Conservation (phyloP, 345 rosid genomes). For the Raphanus raphanistrum region DNA sequence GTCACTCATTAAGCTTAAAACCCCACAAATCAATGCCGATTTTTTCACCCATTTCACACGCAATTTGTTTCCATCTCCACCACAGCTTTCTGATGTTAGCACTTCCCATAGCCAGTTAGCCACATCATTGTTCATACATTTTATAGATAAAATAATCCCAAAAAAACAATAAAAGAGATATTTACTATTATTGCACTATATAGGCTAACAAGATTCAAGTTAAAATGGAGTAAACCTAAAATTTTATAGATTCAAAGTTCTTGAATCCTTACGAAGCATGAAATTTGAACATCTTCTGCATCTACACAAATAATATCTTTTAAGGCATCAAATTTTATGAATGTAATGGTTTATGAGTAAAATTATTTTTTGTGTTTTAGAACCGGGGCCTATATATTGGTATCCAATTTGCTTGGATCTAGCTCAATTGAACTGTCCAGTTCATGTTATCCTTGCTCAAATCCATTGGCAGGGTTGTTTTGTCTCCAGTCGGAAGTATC, state of each 20-base stretch:
- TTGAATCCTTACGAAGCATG: background rate
- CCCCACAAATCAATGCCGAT: slow-evolving; percentile 19
- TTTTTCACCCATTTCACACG: slow-evolving; percentile 31
- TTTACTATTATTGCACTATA: background rate
- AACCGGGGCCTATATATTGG: too few relatives aligned
- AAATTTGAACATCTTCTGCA: background rate
- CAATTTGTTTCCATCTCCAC: background rate
- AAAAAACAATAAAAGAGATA: background rate
- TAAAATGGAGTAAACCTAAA: background rate
- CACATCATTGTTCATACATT: slow-evolving; percentile 5
- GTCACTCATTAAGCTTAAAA: slow-evolving; percentile 29
- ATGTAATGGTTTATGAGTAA: too few relatives aligned
- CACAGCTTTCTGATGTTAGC: slow-evolving; percentile 18
- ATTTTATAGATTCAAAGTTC: slow-evolving; percentile 4
- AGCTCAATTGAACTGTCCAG: slow-evolving; percentile 41
- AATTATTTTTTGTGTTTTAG: too few relatives aligned
- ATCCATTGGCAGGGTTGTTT: too few relatives aligned
- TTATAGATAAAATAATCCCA: background rate
- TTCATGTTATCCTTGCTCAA: too few relatives aligned
- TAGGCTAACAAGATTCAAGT: background rate
- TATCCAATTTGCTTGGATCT: background rate
- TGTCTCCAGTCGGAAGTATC: too few relatives aligned
- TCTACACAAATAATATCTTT: slow-evolving; percentile 9
- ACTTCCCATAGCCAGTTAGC: background rate
- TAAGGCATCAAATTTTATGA: too few relatives aligned